A percentile compares a stretch with the other conserved stretches of the same genome.
Evolutionary conservation across 2,329 filamentous ascomycete species (phyloP).

Genomic region (Fusarium gaditjirri): DNA sequence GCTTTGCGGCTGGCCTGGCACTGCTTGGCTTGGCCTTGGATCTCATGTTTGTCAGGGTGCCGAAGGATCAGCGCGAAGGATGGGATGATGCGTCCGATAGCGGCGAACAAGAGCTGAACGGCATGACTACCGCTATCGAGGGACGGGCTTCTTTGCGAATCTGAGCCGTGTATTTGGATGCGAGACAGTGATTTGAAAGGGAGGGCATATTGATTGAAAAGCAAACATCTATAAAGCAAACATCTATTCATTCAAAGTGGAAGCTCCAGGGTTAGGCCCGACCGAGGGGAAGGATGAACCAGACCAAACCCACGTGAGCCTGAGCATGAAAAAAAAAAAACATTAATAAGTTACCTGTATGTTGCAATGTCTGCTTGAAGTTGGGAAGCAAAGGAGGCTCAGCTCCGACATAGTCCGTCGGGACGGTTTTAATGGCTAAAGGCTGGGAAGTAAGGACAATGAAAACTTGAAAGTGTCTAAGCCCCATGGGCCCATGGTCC

Average conservation of each 20-base stretch:
- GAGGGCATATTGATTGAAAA: neutral
- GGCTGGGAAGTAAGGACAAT: neutral
- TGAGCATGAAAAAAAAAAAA: rapidly evolving
- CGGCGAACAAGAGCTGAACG: neutral
- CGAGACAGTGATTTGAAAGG: rapidly evolving
- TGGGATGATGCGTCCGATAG: slow-evolving; percentile 8
- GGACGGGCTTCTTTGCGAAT: neutral
- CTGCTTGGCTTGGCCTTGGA: slow-evolving; percentile 7
- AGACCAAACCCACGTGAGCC: rapidly evolving
- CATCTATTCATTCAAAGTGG: no score
- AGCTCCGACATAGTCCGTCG: neutral
- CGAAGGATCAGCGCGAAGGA: slow-evolving; percentile 20
- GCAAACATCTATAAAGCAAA: neutral
- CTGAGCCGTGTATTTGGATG: neutral
- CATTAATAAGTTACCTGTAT: rapidly evolving
- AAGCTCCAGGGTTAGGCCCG: no score
- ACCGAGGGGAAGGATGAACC: rapidly evolving
- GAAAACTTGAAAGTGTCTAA: neutral
- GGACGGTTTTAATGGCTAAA: neutral
- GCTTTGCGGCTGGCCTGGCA: slow-evolving; percentile 14
- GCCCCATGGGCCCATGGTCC: neutral
- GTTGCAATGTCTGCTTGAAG: rapidly evolving
- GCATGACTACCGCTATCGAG: slow-evolving; percentile 10
- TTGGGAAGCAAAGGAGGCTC: rapidly evolving
- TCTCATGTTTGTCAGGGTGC: slow-evolving; percentile 11